These are phyloP conservation scores for Scytalidium lignicola DNA, from an alignment of 2,329 filamentous ascomycete genomes.

Conservation along the genomic window DNA sequence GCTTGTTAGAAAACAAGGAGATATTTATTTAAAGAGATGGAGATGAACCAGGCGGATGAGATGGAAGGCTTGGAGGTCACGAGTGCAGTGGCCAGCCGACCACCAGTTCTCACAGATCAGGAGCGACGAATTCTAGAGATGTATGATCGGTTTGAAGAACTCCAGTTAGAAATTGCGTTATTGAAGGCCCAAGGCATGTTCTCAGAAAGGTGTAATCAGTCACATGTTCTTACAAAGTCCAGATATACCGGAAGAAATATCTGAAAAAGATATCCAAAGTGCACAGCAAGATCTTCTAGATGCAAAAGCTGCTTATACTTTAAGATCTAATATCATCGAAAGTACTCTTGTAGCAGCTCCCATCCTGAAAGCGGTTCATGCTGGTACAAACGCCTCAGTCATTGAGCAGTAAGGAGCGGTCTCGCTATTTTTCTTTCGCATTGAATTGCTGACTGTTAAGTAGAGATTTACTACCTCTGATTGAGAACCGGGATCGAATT, in stretches of 20 bases:
- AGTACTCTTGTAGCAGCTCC: slow-evolving; percentile 69
- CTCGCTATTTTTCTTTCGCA: too few relatives aligned
- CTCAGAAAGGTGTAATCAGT: slow-evolving; percentile 19
- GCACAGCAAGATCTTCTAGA: slow-evolving; percentile 62
- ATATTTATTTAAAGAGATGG: neutral
- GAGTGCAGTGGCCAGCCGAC: neutral
- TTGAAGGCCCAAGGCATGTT: slow-evolving; percentile 39
- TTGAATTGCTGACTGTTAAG: slow-evolving; percentile 10
- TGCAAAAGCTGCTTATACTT: slow-evolving; percentile 62
- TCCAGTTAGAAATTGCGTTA: slow-evolving; percentile 67
- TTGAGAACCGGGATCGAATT: slow-evolving; percentile 63
- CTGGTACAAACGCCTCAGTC: slow-evolving; percentile 56
- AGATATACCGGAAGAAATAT: slow-evolving; percentile 29
- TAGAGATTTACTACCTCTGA: slow-evolving; percentile 51
- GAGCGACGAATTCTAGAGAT: slow-evolving; percentile 64
- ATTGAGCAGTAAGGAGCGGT: slow-evolving; percentile 61
- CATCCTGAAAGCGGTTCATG: slow-evolving; percentile 71
- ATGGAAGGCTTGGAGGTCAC: slow-evolving; percentile 24
- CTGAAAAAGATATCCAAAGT: slow-evolving; percentile 46
- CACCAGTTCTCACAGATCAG: slow-evolving; percentile 55
- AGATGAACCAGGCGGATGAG: slow-evolving; percentile 5
- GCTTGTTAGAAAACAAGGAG: neutral
- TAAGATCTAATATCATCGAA: slow-evolving; percentile 65
- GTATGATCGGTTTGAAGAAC: slow-evolving; percentile 65
- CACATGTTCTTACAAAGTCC: slow-evolving; percentile 12